Conservation (phyloP, 495 filamentous ascomycete species). For the Aspergillus steynii region DNA sequence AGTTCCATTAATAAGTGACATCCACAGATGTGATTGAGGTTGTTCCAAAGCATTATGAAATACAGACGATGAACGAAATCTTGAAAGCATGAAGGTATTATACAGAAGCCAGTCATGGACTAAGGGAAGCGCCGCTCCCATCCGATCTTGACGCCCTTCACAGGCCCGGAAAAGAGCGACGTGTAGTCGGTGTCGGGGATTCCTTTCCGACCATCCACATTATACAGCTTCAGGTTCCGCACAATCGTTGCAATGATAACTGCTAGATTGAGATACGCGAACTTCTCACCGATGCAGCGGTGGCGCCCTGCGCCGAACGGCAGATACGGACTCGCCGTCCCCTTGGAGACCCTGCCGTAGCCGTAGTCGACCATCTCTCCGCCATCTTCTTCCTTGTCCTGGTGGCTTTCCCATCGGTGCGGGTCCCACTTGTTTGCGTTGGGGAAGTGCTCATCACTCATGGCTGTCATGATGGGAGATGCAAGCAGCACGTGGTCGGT, state of each 20-base stretch:
- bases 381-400: constrained; percentile 53
- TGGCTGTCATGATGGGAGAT: constrained; percentile 74
- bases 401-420: constrained; percentile 73
- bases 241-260: constrained; percentile 82
- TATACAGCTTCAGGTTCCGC: constrained; percentile 71
- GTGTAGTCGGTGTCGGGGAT: constrained; percentile 86
- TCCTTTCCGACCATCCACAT: constrained; percentile 63
- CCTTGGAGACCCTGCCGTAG: constrained; percentile 90
- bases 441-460: constrained; percentile 73
- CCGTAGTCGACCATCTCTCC: constrained; percentile 83
- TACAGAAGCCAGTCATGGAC: not conserved
- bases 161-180: constrained; percentile 53
- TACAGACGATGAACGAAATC: not conserved
- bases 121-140: constrained; percentile 60
- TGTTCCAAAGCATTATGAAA: not conserved
- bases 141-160: constrained; percentile 62
- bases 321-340: constrained; percentile 81
- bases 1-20: too few species aligned
- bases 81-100: not conserved
- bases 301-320: constrained; percentile 95
- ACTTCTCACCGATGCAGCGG: constrained; percentile 95
- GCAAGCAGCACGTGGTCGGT: constrained; percentile 74
- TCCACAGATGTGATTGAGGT: too few species aligned
- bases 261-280: constrained; percentile 88
- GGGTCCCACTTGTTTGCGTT: constrained; percentile 83